Evolutionary conservation across 192 early-diverging fungal species (phyloP), one percentile per base, ranked within the genome.

Genomic region (Spizellomyces punctatus): DNA sequence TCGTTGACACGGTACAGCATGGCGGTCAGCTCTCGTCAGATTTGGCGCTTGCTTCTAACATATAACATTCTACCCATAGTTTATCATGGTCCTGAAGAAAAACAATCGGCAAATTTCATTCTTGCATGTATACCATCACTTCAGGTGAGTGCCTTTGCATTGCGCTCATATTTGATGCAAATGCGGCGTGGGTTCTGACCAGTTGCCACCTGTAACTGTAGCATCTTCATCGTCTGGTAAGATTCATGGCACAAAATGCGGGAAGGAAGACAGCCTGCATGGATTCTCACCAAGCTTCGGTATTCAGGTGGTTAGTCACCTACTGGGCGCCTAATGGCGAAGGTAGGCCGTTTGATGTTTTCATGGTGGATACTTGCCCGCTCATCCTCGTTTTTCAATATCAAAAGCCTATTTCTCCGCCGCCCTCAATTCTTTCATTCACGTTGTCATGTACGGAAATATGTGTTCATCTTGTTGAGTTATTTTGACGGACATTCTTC

Each of bases 21-120:
- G 50, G 50, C 14, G 50, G 50, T n/a, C 14, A 12, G 4, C 27
- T 36, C 27, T 36, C 27, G 27, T 36, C 12, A 54, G 50, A 54
- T 54, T 12, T 54, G 50, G 17, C 17, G 12, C 50, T 19, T 12
- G 17, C 17, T 54, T 2, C 50, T 19, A 12, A n/a, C 12, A 54
- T 19, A n/a, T 12, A 52, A 2, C 50, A 19, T n/a, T 19, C 17
- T 54, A 19, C 12, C 19, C 16, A 10, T 44, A 78, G 78, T 73
- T 88, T 66, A 89, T 89, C 63, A 89, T 89, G 88, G 72, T 89
- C 36, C 66, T 88, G 60, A 89, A 89, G 74, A 89, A 88, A 74
- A 89, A 89, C 80, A 80, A 86, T 78, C 85, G 78, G 36, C 88
- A 89, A 70, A 84, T 89, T 57, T 83, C 85, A 0, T 89, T 89